Conservation (phyloP, 2,329 filamentous ascomycete genomes). For the Teratosphaeria nubilosa region DNA sequence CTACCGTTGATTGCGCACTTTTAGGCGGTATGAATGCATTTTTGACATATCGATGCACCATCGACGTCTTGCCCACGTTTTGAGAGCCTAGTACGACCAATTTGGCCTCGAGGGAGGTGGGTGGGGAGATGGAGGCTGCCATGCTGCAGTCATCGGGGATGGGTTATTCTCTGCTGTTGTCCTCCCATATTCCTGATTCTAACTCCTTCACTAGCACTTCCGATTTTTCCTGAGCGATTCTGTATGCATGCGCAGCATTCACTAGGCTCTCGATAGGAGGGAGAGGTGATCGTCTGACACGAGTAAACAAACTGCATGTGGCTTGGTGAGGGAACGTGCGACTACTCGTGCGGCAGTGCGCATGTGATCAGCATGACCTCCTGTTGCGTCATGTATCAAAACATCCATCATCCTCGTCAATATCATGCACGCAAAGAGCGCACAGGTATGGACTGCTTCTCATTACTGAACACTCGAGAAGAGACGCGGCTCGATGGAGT, state of each 20-base stretch:
- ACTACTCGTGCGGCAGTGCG: neutral
- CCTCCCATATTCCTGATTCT: neutral
- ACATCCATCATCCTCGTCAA: too few relatives aligned
- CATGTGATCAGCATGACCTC: neutral
- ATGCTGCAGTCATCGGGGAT: neutral
- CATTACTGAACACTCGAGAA: too few relatives aligned
- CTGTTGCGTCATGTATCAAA: neutral
- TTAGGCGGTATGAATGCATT: constrained; percentile 54
- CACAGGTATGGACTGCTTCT: too few relatives aligned
- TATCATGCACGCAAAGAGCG: too few relatives aligned
- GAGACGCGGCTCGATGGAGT: too few relatives aligned
- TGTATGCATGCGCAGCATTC: neutral
- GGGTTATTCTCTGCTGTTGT: neutral
- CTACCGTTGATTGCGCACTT: constrained; percentile 39
- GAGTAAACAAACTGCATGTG: neutral
- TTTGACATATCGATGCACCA: constrained; percentile 67
- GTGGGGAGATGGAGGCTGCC: neutral
- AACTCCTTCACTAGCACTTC: neutral
- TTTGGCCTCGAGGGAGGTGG: constrained; percentile 61
- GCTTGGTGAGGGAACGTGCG: neutral
- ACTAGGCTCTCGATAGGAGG: neutral
- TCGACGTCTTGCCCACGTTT: constrained; percentile 69
- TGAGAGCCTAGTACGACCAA: constrained; percentile 72
- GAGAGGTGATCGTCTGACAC: neutral
- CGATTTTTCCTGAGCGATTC: neutral